Evolutionary conservation across 1,139 yeast genomes (phyloP), one percentile per base, ranked within the genome.

Genomic region (Pichia sp.): DNA sequence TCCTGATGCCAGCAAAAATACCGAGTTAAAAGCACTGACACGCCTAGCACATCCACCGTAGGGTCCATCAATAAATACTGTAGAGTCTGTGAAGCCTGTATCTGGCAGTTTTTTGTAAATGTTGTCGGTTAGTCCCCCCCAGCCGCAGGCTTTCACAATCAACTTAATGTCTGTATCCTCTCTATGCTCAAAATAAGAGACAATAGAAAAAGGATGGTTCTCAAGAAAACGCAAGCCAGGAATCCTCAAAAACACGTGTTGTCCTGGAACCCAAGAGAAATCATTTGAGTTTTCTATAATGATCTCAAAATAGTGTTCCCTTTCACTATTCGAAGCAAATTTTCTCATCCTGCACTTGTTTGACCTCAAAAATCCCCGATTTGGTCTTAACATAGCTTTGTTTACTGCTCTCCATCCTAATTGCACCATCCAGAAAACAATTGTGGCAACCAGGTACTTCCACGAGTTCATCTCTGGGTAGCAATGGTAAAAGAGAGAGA

Each of bases 171-270:
- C 67, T 36, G 58, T 63, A 9, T 54, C 47, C 16, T 57, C 54
- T 9, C 56, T 56, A 13, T 62, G 62, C 40, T 66, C 66, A 13
- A 73, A 74, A 36, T 69, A 53, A 2, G 78, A 72, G 30, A 78
- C 64, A n/a, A 82, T 74, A 2, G 86, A 80, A 62, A 82, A 82
- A 10, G 87, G 87, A 65, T 82, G 87, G 60, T 77, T 80, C 54
- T 80, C 85, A 41, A 80, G 62, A 3, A 71, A 69, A 55, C 76
- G 72, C 9, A 73, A 62, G 0, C 78, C 79, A 3, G 70, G 68
- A 57, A 80, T 74, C 57, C 85, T 70, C 31, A 82, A 67, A 60
- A 71, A 80, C 19, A 81, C 70, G 64, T 82, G 87, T 59, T 82
- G 86, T 23, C 87, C 87, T 0, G 87, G 82, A 31, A 52, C 60